These are phyloP conservation scores for Syncephalastrum sp. DNA, from an alignment of 371 early-diverging fungal species.

Conservation along the genomic window DNA sequence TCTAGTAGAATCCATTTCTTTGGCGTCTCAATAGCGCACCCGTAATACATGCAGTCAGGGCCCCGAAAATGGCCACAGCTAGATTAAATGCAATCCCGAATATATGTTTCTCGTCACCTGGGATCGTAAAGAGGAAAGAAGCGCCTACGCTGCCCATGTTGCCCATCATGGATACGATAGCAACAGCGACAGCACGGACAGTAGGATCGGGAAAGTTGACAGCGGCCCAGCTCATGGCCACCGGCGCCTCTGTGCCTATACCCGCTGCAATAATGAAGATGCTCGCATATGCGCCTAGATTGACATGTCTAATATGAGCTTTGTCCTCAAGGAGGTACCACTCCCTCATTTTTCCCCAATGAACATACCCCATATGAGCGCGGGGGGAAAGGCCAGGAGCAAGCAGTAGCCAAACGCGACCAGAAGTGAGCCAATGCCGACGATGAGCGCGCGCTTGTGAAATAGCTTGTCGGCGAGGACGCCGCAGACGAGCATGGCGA, in stretches of 20 bases:
- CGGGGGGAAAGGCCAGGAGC: slow-evolving; percentile 4
- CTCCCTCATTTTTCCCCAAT: too few relatives aligned
- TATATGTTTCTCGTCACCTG: slow-evolving; percentile 18
- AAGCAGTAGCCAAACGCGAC: slow-evolving; percentile 15
- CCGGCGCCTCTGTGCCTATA: slow-evolving; percentile 20
- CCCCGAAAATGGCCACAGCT: slow-evolving; percentile 1
- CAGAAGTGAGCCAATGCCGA: slow-evolving; percentile 13
- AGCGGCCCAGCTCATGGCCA: slow-evolving; percentile 32
- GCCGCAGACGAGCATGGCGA: slow-evolving; percentile 17
- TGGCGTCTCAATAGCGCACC: slow-evolving; percentile 1
- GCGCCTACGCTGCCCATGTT: slow-evolving; percentile 35
- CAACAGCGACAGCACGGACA: slow-evolving; percentile 33
- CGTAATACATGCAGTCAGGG: slow-evolving; percentile 10
- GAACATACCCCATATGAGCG: too few relatives aligned
- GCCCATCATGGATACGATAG: slow-evolving; percentile 36
- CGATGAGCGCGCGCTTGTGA: slow-evolving; percentile 13
- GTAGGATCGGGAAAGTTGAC: slow-evolving; percentile 31
- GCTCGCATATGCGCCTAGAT: slow-evolving; percentile 12
- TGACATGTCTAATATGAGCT: too few relatives aligned
- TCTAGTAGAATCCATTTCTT: too few relatives aligned
- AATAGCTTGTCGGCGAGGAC: slow-evolving; percentile 13
- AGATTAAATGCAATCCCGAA: slow-evolving; percentile 20
- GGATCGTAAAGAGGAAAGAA: slow-evolving; percentile 30
- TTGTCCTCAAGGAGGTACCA: too few relatives aligned
- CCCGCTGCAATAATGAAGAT: slow-evolving; percentile 18